Conservation (phyloP, 2,329 filamentous ascomycete genomes). For the Claviceps pusilla region DNA sequence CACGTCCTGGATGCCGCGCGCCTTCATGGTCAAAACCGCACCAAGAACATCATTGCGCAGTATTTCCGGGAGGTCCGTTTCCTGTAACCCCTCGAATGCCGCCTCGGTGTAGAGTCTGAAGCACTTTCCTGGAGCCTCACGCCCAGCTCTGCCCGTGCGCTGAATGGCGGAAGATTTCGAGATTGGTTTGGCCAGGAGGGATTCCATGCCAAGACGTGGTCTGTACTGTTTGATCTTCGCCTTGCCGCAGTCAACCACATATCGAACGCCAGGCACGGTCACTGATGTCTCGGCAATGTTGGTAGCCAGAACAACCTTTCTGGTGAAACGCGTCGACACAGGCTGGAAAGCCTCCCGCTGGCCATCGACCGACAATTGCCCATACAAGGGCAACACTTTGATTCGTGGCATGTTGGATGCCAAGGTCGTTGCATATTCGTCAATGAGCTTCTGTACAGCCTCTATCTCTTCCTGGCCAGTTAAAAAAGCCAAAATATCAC, state of each 20-base stretch:
- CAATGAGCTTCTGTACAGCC: constrained; percentile 60
- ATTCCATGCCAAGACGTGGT: constrained; percentile 71
- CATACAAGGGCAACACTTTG: constrained; percentile 67
- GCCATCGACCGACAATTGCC: constrained; percentile 70
- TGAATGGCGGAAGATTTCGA: constrained; percentile 90
- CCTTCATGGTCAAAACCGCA: constrained; percentile 84
- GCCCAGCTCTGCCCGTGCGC: constrained; percentile 76
- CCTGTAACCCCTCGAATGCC: constrained; percentile 53
- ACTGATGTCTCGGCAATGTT: constrained; percentile 99
- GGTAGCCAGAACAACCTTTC: constrained; percentile 83
- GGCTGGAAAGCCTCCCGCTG: constrained; percentile 79
- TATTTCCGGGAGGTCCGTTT: constrained; percentile 75
- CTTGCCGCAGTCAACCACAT: constrained; percentile 85
- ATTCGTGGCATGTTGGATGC: constrained; percentile 60
- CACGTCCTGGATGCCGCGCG: constrained; percentile 70
- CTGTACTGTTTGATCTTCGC: constrained; percentile 90
- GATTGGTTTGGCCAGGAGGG: constrained; percentile 76
- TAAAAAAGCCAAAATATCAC: constrained; percentile 84
- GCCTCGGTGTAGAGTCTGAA: constrained; percentile 76
- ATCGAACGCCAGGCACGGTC: constrained; percentile 82
- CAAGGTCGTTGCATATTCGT: constrained; percentile 61
- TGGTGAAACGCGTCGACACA: constrained; percentile 52
- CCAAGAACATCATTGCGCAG: constrained; percentile 76
- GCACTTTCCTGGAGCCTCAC: constrained; percentile 83
- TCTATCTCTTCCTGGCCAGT: constrained; percentile 91